phyloP scores from a whole-genome alignment of 495 filamentous ascomycete genomes.

The Aspergillus diversus region DNA sequence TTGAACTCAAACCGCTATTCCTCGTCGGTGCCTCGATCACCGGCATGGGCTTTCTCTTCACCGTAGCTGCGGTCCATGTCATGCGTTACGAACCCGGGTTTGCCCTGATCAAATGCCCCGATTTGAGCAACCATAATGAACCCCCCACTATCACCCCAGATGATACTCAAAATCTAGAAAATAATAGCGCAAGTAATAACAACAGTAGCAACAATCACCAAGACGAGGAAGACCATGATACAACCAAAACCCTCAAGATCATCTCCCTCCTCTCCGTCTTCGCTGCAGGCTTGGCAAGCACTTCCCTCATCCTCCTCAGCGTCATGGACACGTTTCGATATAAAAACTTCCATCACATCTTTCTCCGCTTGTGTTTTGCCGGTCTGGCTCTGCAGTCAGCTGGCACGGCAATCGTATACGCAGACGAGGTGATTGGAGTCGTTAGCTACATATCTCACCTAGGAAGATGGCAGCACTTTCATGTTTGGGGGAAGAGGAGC shows the following conservation, averaged over 20 bases:
- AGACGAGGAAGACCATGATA: conserved; percentile 20
- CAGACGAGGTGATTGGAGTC: conserved; percentile 28
- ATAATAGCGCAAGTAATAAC: neutral
- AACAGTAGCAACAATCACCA: conserved; percentile 1
- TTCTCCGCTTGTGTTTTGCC: conserved; percentile 27
- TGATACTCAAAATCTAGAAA: neutral
- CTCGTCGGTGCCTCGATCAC: conserved; percentile 29
- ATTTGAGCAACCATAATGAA: neutral
- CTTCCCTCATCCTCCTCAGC: conserved; percentile 25
- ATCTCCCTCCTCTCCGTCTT: conserved; percentile 29
- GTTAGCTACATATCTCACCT: conserved; percentile 23
- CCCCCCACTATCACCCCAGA: neutral
- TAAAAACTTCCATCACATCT: conserved; percentile 23
- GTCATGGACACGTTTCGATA: conserved; percentile 34
- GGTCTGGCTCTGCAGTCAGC: conserved; percentile 28
- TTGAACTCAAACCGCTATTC: conserved; percentile 29
- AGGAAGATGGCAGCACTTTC: conserved; percentile 12
- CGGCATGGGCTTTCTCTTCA: conserved; percentile 27
- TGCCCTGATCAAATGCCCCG: conserved; percentile 13
- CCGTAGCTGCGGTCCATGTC: conserved; percentile 29
- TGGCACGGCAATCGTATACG: conserved; percentile 28
- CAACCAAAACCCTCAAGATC: conserved; percentile 23
- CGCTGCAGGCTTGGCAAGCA: conserved; percentile 24
- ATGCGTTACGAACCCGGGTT: conserved; percentile 31
- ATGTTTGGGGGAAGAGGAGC: conserved; percentile 24